These are phyloP conservation scores for Punica granatum DNA, from an alignment of 345 rosid species.

Conservation along the genomic window DNA sequence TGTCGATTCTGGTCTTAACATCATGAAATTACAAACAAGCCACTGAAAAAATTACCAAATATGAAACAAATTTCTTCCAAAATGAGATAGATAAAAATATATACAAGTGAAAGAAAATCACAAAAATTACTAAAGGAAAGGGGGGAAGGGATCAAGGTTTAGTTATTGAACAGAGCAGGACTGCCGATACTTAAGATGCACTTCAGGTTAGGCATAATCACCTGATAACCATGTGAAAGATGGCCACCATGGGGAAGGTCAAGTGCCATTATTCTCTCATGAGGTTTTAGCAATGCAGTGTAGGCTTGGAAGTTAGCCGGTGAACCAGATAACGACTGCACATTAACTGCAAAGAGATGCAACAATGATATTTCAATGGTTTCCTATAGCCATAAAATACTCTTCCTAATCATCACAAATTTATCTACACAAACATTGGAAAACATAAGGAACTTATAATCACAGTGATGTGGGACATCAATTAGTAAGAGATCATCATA, in stretches of 20 bases:
- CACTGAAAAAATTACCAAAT: neutral
- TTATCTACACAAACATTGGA: neutral
- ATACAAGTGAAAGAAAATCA: neutral
- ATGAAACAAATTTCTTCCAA: neutral
- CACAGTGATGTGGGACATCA: neutral
- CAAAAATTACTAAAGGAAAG: neutral
- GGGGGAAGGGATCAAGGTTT: neutral
- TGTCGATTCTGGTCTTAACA: neutral
- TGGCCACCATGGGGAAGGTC: constrained; percentile 99
- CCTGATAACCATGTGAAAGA: constrained; percentile 99
- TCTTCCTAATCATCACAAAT: neutral
- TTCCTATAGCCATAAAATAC: neutral
- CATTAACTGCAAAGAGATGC: constrained; percentile 62
- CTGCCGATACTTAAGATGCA: neutral
- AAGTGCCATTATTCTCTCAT: constrained; percentile 96
- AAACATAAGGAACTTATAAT: neutral
- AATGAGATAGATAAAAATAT: neutral
- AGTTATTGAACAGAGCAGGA: neutral
- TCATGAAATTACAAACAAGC: neutral
- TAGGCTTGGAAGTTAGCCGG: constrained; percentile 94
- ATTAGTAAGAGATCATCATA: neutral
- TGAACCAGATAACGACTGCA: constrained; percentile 92
- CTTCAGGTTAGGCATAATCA: constrained; percentile 11
- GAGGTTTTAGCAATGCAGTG: constrained; percentile 85
- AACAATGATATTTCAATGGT: neutral